Evolutionary conservation across 768 basidiomycete species (phyloP).

Genomic region (Multifurca ochricompacta): DNA sequence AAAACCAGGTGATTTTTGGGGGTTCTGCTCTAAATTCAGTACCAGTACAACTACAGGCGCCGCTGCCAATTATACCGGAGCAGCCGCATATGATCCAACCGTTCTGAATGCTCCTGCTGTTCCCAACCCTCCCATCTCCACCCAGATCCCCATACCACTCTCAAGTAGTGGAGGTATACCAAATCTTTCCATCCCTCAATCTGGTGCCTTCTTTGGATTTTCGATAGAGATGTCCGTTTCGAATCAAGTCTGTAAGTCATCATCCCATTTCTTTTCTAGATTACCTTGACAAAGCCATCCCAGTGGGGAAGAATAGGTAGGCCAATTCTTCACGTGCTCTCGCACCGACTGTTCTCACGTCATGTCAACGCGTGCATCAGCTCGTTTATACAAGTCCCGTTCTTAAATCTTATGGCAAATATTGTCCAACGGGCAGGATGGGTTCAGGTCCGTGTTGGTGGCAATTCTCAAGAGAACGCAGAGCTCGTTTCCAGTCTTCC

Average conservation of each 20-base stretch:
- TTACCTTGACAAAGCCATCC: slow-evolving; percentile 5
- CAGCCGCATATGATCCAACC: slow-evolving; percentile 47
- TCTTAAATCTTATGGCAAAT: slow-evolving; percentile 73
- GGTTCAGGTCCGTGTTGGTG: slow-evolving; percentile 62
- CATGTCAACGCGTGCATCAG: slow-evolving; percentile 29
- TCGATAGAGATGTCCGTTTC: slow-evolving; percentile 72
- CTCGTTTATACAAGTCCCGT: slow-evolving; percentile 47
- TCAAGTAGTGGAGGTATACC: slow-evolving; percentile 20
- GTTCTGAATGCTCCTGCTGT: slow-evolving; percentile 43
- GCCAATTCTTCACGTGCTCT: not conserved
- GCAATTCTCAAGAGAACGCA: slow-evolving; percentile 71
- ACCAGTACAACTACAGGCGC: slow-evolving; percentile 25
- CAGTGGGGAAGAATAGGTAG: slow-evolving; percentile 42
- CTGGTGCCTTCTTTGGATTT: slow-evolving; percentile 61
- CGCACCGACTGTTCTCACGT: not conserved
- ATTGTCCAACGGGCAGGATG: slow-evolving; percentile 53
- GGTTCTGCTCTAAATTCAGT: slow-evolving; percentile 1
- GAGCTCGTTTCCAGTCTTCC: slow-evolving; percentile 41
- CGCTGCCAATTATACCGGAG: slow-evolving; percentile 37
- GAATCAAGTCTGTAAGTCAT: slow-evolving; percentile 51
- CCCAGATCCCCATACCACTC: slow-evolving; percentile 39
- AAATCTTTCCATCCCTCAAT: slow-evolving; percentile 35
- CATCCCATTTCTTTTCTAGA: not conserved
- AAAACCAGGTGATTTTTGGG: slow-evolving; percentile 19
- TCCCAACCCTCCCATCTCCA: slow-evolving; percentile 38